phyloP scores from a whole-genome alignment of 768 basidiomycete genomes.

The Leccinum obscurum region DNA sequence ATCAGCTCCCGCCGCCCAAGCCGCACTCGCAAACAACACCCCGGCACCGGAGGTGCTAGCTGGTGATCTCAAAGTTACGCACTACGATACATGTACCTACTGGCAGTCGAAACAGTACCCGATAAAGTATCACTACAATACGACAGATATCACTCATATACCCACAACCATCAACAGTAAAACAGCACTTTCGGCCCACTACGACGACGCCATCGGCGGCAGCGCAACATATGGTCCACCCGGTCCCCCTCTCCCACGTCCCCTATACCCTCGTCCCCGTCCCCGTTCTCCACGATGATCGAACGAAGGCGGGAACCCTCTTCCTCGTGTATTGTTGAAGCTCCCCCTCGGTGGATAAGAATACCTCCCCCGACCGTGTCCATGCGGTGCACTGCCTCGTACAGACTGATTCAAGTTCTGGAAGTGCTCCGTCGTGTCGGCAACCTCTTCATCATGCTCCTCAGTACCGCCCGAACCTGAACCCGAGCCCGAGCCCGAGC shows the following conservation, averaged over 20 bases:
- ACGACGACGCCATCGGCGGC: conserved; percentile 11
- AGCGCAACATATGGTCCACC: background rate
- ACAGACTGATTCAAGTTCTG: conserved; percentile 13
- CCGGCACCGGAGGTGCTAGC: too few relatives aligned
- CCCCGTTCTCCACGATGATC: conserved; percentile 35
- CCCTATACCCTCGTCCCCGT: conserved; percentile 34
- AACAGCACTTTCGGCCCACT: background rate
- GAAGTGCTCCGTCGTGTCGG: background rate
- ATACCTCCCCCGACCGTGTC: conserved; percentile 36
- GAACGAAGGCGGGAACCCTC: conserved; percentile 30
- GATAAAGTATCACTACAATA: background rate
- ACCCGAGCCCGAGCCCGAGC: background rate
- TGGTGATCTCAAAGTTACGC: too few relatives aligned
- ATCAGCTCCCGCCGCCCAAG: too few relatives aligned
- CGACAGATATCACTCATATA: background rate
- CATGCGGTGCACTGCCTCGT: conserved; percentile 31
- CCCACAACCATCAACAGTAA: background rate
- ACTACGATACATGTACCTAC: background rate
- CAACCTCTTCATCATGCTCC: conserved; percentile 6
- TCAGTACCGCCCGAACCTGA: background rate
- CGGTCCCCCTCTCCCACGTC: conserved; percentile 2
- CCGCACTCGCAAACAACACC: too few relatives aligned
- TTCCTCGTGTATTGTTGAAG: conserved; percentile 28
- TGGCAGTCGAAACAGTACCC: background rate
- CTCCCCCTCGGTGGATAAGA: conserved; percentile 24